A percentile compares a stretch with the other conserved stretches of the same genome.
Conservation (phyloP, 768 basidiomycete genomes). For the Dioszegia aurantiaca region DNA sequence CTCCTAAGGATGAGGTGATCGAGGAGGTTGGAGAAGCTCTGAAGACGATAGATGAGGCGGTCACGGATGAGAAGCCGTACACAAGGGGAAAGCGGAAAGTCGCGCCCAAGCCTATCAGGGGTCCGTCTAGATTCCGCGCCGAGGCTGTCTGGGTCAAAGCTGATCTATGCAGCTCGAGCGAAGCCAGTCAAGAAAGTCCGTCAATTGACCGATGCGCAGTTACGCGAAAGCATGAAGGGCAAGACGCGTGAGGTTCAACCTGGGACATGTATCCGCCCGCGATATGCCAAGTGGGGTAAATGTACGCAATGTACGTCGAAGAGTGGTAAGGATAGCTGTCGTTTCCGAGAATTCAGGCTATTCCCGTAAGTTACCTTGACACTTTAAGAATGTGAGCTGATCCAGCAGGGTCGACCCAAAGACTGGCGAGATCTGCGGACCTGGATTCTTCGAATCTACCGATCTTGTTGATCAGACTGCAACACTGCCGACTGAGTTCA, state of each 20-base stretch:
- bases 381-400: not conserved
- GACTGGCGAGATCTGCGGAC: slow-evolving; percentile 33
- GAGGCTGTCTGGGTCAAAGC: too few species aligned
- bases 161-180: not conserved
- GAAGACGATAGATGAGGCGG: not conserved
- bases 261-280: slow-evolving; percentile 27
- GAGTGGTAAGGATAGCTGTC: slow-evolving; percentile 37
- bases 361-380: slow-evolving; percentile 36
- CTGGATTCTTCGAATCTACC: slow-evolving; percentile 39
- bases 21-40: not conserved
- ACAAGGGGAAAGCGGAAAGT: slow-evolving; percentile 1
- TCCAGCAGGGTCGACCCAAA: slow-evolving; percentile 34
- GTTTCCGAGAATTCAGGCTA: slow-evolving; percentile 36
- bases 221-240: slow-evolving; percentile 27
- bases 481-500: slow-evolving; percentile 41
- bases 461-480: slow-evolving; percentile 27
- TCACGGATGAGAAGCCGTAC: not conserved
- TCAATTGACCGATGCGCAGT: slow-evolving; percentile 20
- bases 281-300: slow-evolving; percentile 41
- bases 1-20: too few species aligned
- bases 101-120: slow-evolving; percentile 7
- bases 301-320: slow-evolving; percentile 45
- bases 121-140: not conserved
- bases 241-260: slow-evolving; percentile 35
- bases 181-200: slow-evolving; percentile 16